Conservation (phyloP, 2,329 filamentous ascomycete genomes). For the Epichloe sylvatica region DNA sequence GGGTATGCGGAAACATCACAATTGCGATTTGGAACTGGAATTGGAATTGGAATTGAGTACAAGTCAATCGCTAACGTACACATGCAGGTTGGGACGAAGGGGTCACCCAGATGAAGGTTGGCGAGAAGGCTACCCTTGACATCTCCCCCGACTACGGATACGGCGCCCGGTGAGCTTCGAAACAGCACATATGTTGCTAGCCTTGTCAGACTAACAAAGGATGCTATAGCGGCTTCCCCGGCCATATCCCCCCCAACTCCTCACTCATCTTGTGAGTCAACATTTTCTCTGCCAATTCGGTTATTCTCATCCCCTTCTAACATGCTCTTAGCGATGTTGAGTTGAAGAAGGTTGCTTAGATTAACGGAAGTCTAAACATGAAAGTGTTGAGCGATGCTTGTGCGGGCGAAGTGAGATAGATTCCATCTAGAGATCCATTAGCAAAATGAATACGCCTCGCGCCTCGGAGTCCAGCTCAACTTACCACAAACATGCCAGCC, state of each 20-base stretch:
- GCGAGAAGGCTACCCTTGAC: constrained; percentile 75
- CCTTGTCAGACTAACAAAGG: background rate
- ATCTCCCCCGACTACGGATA: constrained; percentile 39
- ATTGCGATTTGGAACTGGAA: constrained; percentile 7
- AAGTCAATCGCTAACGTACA: constrained; percentile 3
- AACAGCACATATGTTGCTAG: background rate
- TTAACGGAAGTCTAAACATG: background rate
- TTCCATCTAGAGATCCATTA: background rate
- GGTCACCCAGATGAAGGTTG: constrained; percentile 71
- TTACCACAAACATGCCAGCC: background rate
- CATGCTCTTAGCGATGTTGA: constrained; percentile 4
- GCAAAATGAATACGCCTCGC: background rate
- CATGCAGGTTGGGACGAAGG: constrained; percentile 67
- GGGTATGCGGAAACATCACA: constrained; percentile 37
- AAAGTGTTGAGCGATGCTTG: background rate
- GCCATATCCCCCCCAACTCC: constrained; percentile 48
- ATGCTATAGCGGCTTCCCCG: constrained; percentile 57
- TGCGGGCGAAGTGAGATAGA: background rate
- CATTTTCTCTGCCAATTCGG: background rate
- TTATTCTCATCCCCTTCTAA: background rate
- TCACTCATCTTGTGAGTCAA: constrained; percentile 4
- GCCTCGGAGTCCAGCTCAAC: background rate
- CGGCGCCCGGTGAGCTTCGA: constrained; percentile 31
- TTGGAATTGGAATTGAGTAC: background rate
- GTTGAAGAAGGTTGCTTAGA: constrained; percentile 4